phyloP scores from a whole-genome alignment of 169 alveolate genomes.

The Blepharisma undulans region DNA sequence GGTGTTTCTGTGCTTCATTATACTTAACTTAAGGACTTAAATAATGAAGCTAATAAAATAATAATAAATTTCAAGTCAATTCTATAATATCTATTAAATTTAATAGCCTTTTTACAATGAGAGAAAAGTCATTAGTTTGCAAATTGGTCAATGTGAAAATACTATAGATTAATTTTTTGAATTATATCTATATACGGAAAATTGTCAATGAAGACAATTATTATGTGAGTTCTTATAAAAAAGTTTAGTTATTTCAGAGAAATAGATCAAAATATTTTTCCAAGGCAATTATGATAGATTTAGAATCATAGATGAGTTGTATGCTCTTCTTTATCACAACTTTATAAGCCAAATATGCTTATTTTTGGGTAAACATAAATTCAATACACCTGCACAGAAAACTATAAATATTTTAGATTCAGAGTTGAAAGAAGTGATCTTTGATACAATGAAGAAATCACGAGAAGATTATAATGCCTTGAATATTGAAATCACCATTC shows the following conservation, averaged over 20 bases:
- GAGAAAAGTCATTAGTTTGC: constrained; percentile 60
- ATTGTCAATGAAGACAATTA: constrained; percentile 61
- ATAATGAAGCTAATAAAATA: too few species aligned
- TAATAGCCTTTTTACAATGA: constrained; percentile 27
- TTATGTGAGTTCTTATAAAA: constrained; percentile 49
- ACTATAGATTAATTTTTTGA: constrained; percentile 64
- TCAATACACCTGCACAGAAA: constrained; percentile 10
- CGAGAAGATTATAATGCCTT: not conserved
- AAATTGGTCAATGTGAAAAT: constrained; percentile 64
- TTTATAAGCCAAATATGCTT: constrained; percentile 70
- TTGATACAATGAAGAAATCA: not conserved
- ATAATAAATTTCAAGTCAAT: too few species aligned
- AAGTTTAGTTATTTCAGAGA: not conserved
- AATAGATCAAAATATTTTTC: constrained; percentile 84
- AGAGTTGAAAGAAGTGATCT: not conserved
- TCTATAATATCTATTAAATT: too few species aligned
- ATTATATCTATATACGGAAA: constrained; percentile 50
- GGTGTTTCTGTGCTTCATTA: not conserved
- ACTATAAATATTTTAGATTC: not conserved
- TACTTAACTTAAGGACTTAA: not conserved
- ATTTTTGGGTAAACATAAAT: constrained; percentile 66
- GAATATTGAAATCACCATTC: not conserved
- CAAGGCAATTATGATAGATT: constrained; percentile 78
- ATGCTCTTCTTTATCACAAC: constrained; percentile 64
- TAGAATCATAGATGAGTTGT: constrained; percentile 75